Evolutionary conservation across 306 rosid genomes (phyloP).

Genomic region (Geum urbanum): DNA sequence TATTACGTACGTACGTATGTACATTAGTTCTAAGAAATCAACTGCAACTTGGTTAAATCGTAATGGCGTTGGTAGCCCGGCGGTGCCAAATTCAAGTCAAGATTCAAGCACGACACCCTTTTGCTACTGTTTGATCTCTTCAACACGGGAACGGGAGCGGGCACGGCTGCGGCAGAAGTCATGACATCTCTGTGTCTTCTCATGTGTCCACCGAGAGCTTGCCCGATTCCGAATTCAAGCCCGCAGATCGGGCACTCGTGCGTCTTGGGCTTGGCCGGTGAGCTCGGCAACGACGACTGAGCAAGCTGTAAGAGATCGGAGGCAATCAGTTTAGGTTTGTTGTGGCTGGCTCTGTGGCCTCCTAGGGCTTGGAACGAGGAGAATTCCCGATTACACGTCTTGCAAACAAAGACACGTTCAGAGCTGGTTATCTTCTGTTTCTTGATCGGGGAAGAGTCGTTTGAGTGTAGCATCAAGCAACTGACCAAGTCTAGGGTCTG

Average conservation of each 20-base stretch:
- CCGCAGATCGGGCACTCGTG: constrained; percentile 62
- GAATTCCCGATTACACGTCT: constrained; percentile 52
- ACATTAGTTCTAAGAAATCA: neutral
- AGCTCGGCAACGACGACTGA: neutral
- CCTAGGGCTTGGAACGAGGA: constrained; percentile 70
- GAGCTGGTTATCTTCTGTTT: neutral
- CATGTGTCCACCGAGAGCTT: constrained; percentile 43
- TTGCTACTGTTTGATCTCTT: constrained; percentile 4
- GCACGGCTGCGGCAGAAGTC: neutral
- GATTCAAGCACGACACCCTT: neutral
- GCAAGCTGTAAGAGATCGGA: constrained; percentile 3
- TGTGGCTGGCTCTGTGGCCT: constrained; percentile 71
- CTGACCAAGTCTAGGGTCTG: constrained; percentile 18
- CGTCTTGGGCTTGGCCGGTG: constrained; percentile 30
- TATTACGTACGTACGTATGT: too few species aligned
- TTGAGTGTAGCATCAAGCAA: constrained; percentile 49
- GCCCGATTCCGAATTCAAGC: constrained; percentile 42
- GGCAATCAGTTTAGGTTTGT: constrained; percentile 34
- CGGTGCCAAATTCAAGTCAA: constrained; percentile 16
- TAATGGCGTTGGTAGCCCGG: neutral
- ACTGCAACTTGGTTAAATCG: neutral
- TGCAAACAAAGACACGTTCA: constrained; percentile 49
- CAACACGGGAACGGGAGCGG: neutral
- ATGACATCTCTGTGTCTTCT: constrained; percentile 45
- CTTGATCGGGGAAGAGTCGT: neutral